phyloP scores from a whole-genome alignment of 2,329 filamentous ascomycete species.

The Lecanicillium sp. region DNA sequence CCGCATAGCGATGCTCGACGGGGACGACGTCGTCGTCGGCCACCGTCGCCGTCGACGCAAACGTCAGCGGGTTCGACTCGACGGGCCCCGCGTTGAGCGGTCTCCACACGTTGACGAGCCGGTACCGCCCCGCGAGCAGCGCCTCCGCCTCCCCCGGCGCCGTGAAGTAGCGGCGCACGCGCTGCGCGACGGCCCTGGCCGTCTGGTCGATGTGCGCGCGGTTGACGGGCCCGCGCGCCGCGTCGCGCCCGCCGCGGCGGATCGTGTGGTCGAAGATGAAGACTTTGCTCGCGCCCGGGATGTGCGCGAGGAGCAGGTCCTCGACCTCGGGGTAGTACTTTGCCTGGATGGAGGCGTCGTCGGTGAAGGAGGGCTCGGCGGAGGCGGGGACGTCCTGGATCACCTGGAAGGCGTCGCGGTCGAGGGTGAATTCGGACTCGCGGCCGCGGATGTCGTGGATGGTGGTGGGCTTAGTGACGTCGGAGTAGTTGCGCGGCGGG shows the following conservation, averaged over 20 bases:
- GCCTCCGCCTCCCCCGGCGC: conserved; percentile 55
- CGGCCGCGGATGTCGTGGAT: conserved; percentile 69
- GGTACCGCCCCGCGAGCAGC: conserved; percentile 62
- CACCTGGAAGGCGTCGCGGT: conserved; percentile 69
- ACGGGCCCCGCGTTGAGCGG: conserved; percentile 54
- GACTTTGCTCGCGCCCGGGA: conserved; percentile 61
- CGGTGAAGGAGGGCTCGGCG: conserved; percentile 54
- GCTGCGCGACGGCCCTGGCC: conserved; percentile 53
- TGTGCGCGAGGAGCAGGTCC: conserved; percentile 57
- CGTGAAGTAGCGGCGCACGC: conserved; percentile 59
- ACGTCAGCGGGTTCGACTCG: conserved; percentile 61
- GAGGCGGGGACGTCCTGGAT: conserved; percentile 51
- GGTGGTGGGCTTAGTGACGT: conserved; percentile 42
- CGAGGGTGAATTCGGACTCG: conserved; percentile 60
- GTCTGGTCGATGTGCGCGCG: conserved; percentile 83
- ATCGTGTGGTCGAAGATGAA: conserved; percentile 86
- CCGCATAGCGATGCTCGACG: conserved; percentile 64
- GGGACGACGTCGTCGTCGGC: conserved; percentile 59
- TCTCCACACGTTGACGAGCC: conserved; percentile 86
- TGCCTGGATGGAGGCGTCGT: conserved; percentile 61
- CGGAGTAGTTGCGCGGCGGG: conserved; percentile 60
- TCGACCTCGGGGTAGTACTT: conserved; percentile 86
- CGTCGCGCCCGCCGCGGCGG: conserved; percentile 55
- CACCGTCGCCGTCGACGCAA: conserved; percentile 59
- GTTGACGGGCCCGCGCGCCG: conserved; percentile 62